phyloP scores from a whole-genome alignment of 31 red algal genomes.

The Porphyra umbilicalis region DNA sequence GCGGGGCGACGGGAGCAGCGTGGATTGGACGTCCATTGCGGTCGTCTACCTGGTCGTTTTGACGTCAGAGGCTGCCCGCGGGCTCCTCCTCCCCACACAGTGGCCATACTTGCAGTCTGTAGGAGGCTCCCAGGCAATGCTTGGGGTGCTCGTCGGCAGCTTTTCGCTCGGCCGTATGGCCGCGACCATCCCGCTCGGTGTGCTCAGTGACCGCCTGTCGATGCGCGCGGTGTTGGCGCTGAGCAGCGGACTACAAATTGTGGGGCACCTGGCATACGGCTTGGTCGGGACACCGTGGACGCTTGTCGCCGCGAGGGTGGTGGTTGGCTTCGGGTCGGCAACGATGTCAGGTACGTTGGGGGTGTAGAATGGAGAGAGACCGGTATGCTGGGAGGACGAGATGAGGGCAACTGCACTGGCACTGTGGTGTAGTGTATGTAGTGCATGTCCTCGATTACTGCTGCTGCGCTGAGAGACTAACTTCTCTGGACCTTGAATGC shows the following conservation, averaged over 20 bases:
- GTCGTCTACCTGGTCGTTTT: conserved; percentile 66
- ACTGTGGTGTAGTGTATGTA: no score
- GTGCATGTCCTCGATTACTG: no score
- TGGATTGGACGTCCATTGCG: no score
- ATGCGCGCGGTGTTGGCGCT: conserved; percentile 35
- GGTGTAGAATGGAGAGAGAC: no score
- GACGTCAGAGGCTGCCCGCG: conserved; percentile 77
- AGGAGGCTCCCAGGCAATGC: conserved; percentile 35
- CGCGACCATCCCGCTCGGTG: conserved; percentile 82
- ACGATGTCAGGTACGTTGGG: no score
- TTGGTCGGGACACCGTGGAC: conserved; percentile 7
- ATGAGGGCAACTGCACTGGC: no score
- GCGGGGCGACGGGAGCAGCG: no score
- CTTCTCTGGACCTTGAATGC: no score
- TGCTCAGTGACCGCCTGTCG: conserved; percentile 56
- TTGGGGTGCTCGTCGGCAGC: conserved; percentile 76
- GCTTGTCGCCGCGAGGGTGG: conserved; percentile 44
- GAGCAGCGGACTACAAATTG: conserved; percentile 46
- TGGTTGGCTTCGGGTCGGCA: conserved; percentile 80
- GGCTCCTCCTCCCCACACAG: conserved; percentile 71
- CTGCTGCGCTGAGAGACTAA: no score
- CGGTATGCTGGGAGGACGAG: no score
- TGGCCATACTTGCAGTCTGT: conserved; percentile 70
- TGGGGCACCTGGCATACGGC: conserved; percentile 68
- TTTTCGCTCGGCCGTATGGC: conserved; percentile 87